phyloP scores from a whole-genome alignment of 2,329 filamentous ascomycete genomes.

The Metarhizium robertsii region DNA sequence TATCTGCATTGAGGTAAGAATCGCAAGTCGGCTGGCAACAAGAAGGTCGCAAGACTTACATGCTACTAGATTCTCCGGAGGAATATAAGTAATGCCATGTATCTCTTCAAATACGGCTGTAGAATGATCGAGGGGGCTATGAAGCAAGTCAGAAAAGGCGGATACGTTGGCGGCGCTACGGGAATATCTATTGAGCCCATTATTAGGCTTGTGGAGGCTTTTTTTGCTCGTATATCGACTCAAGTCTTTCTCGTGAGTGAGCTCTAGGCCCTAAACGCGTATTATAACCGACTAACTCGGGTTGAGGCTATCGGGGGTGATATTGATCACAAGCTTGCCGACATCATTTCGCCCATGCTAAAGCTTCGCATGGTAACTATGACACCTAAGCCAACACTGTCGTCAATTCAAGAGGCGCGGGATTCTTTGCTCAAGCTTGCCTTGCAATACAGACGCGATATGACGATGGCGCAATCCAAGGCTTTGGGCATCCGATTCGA shows the following conservation, averaged over 20 bases:
- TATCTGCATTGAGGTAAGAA: constrained; percentile 7
- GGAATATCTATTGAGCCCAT: neutral
- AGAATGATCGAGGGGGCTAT: neutral
- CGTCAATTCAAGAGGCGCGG: constrained; percentile 4
- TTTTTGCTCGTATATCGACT: constrained; percentile 4
- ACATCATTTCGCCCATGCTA: constrained; percentile 3
- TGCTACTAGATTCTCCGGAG: neutral
- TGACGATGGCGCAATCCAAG: neutral
- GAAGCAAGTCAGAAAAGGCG: neutral
- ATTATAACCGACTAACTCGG: neutral
- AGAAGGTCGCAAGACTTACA: neutral
- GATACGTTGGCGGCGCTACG: neutral
- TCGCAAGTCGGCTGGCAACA: no score
- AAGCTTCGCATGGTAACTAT: neutral
- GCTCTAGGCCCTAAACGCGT: neutral
- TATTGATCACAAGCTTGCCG: constrained; percentile 2
- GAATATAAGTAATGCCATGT: constrained; percentile 2
- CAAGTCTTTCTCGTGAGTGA: constrained; percentile 3
- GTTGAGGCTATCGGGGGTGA: constrained; percentile 3
- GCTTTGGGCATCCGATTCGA: neutral
- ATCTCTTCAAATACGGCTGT: constrained; percentile 5
- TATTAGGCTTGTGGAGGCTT: constrained; percentile 2
- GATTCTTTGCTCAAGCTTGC: constrained; percentile 2
- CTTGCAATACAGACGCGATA: constrained; percentile 1
- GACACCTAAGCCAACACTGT: neutral